These are phyloP conservation scores for Anthoceros angustus DNA, from an alignment of 225 moss, liverwort and hornwort species.

Conservation along the genomic window DNA sequence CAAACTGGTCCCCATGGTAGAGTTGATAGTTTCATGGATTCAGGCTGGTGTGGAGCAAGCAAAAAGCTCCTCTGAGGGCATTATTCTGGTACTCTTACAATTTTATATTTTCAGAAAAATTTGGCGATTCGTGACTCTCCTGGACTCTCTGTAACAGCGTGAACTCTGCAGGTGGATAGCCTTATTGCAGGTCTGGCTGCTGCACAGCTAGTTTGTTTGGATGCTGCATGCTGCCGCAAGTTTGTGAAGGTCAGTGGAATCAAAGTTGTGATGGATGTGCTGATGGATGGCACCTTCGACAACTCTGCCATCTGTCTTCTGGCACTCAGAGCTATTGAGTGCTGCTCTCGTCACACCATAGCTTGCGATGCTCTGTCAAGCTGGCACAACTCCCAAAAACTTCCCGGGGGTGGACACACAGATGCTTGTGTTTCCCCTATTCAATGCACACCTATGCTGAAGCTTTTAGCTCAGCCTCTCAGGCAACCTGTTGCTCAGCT, in stretches of 20 bases:
- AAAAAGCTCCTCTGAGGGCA: conserved; percentile 34
- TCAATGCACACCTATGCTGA: conserved; percentile 21
- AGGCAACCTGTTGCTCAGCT: conserved; percentile 18
- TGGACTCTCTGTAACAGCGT: neutral
- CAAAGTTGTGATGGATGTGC: conserved; percentile 50
- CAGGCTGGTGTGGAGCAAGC: conserved; percentile 46
- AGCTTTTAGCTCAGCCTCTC: conserved; percentile 23
- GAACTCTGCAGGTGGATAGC: conserved; percentile 50
- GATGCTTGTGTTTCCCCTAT: conserved; percentile 1
- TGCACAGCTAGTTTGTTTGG: conserved; percentile 69
- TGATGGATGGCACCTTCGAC: conserved; percentile 48
- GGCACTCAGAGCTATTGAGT: conserved; percentile 58
- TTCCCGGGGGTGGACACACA: conserved; percentile 8
- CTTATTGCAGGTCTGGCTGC: conserved; percentile 90
- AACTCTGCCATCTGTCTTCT: conserved; percentile 54
- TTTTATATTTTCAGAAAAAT: neutral
- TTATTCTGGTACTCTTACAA: neutral
- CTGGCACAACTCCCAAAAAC: conserved; percentile 11
- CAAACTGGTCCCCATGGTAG: conserved; percentile 17
- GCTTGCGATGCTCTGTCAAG: conserved; percentile 58
- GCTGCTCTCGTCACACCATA: conserved; percentile 50
- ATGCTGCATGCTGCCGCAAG: conserved; percentile 37
- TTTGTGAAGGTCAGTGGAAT: conserved; percentile 66
- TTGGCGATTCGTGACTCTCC: conserved; percentile 10
- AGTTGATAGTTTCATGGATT: conserved; percentile 59